A percentile compares a stretch with the other conserved stretches of the same genome.
Conservation (phyloP, 306 rosid genomes). For the Mimosa bimucronata region DNA sequence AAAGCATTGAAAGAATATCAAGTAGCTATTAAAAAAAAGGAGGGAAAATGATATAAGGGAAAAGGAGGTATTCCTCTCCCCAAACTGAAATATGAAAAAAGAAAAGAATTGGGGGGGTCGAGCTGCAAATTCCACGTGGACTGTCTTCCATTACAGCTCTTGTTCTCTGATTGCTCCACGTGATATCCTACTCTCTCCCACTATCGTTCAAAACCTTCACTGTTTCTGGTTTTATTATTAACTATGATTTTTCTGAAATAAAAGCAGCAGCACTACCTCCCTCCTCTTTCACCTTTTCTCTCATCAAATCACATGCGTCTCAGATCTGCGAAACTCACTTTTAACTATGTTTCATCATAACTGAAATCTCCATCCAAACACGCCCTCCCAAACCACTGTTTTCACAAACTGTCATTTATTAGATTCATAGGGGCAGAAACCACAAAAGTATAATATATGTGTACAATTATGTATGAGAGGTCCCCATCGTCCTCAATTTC, state of each 20-base stretch:
- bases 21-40: too few species aligned
- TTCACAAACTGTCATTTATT: constrained; percentile 12
- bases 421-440: background rate
- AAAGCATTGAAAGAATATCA: too few species aligned
- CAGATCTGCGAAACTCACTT: constrained; percentile 39
- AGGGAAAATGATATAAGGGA: too few species aligned
- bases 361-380: constrained; percentile 11
- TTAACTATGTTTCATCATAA: constrained; percentile 2
- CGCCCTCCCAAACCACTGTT: constrained; percentile 6
- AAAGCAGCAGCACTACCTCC: constrained; percentile 26
- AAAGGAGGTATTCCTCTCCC: too few species aligned
- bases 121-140: constrained; percentile 65
- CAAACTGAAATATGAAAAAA: background rate
- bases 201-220: constrained; percentile 39
- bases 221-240: constrained; percentile 32
- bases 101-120: constrained; percentile 36
- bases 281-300: constrained; percentile 28
- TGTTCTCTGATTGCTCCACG: constrained; percentile 54
- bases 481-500: constrained; percentile 53
- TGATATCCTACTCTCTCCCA: constrained; percentile 36
- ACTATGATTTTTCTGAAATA: constrained; percentile 7
- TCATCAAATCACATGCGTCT: constrained; percentile 52
- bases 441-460: background rate
- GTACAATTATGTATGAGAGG: constrained; percentile 12
- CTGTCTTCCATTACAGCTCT: constrained; percentile 42